A percentile compares a stretch with the other conserved stretches of the same genome.
Evolutionary conservation across 805 yeast genomes (phyloP).

Genomic region (Candida coleopterorum): DNA sequence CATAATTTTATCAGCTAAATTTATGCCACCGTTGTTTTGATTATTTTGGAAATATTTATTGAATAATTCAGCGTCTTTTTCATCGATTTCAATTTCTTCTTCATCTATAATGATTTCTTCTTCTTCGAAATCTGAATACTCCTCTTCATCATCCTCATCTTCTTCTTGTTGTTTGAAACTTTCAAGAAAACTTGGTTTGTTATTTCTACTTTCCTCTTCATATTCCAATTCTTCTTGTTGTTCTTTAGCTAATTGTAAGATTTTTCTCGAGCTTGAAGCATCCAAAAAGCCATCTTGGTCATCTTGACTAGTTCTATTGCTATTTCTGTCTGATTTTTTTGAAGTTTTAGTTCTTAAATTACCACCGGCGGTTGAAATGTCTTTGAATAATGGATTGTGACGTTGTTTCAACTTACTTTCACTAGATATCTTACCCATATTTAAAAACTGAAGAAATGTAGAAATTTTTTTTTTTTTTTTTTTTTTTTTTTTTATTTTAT

Average conservation of each 20-base stretch:
- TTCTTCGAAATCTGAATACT: slow-evolving; percentile 51
- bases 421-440: slow-evolving; percentile 65
- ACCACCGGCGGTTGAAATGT: slow-evolving; percentile 72
- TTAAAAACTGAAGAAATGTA: background rate
- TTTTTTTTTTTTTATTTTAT: slow-evolving; percentile 4
- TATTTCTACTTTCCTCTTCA: slow-evolving; percentile 35
- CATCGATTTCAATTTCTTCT: slow-evolving; percentile 66
- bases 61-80: slow-evolving; percentile 78
- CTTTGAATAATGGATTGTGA: slow-evolving; percentile 78
- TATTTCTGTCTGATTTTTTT: slow-evolving; percentile 16
- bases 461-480: slow-evolving; percentile 1
- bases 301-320: slow-evolving; percentile 26
- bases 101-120: slow-evolving; percentile 45
- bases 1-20: slow-evolving; percentile 90
- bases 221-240: slow-evolving; percentile 85
- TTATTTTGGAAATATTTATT: slow-evolving; percentile 59
- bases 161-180: slow-evolving; percentile 22
- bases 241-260: slow-evolving; percentile 82
- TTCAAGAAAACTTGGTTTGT: slow-evolving; percentile 17
- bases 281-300: slow-evolving; percentile 66
- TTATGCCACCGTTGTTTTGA: slow-evolving; percentile 41
- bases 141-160: slow-evolving; percentile 51
- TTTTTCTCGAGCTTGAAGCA: slow-evolving; percentile 76
- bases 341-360: slow-evolving; percentile 47
- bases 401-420: slow-evolving; percentile 55